Base-by-base conservation (phyloP, 1,284 basidiomycete species). In the Moniliophthora roreri region DNA sequence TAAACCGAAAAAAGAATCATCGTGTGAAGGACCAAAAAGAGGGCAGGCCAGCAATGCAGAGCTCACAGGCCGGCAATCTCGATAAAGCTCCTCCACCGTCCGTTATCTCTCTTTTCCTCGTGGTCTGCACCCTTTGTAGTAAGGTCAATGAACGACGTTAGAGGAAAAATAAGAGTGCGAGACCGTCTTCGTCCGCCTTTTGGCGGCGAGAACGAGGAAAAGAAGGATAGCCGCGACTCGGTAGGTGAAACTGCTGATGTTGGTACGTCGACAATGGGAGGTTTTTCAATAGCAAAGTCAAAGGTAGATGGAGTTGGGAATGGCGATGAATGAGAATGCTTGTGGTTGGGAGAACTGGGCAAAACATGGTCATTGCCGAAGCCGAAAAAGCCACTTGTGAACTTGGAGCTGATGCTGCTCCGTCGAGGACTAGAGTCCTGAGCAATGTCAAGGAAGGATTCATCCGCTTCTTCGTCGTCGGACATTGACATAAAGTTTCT, bases 101-200 rank as follows among this genome's bases (percentile, higher is more conserved):
- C 64, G 34, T 78, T 45, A 16, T 45, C 42, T n/a, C 42, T 20
- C n/a, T 26, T 6, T 2, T n/a, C 10, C 6, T 16, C 10, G 11
- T 6, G 11, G n/a, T 45, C 42, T 10, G 23, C 78, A 16, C 82
- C 81, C 47, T 82, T 79, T 52, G 72, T 72, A 55, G 65, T 66
- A 10, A 86, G 68, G 63, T 86, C 84, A 57, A 85, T 84, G 64
- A 86, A 86, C 58, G 81, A 83, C 52, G 75, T 76, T 45, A 85
- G 69, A 0, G 18, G 72, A 69, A 51, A 76, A 53, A 51, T 42
- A 48, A 36, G 46, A 34, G 24, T 52, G 50, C 16, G 46, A 34
- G 11, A 36, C 28, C 32, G 49, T 38, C 16, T 44, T 15, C 24
- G 37, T 49, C 44, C 36, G 24, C n/a, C 40, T 44, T 37, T 49